phyloP scores from a whole-genome alignment of 2,329 filamentous ascomycete species.

The Sordariomycetes sp. region DNA sequence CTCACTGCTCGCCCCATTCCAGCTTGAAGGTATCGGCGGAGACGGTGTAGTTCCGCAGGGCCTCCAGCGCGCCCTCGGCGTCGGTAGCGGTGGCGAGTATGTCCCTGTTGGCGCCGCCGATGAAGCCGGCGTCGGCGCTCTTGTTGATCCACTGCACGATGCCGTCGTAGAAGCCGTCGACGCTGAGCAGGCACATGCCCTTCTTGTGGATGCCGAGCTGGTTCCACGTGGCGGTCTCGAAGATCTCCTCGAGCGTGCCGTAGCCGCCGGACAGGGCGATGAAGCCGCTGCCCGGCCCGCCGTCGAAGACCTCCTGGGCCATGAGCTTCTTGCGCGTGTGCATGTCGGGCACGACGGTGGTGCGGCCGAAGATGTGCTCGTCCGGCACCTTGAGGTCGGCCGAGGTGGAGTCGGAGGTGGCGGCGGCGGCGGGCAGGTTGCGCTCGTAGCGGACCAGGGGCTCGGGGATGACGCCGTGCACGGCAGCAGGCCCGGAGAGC shows the following conservation, averaged over 20 bases:
- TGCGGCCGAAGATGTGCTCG: conserved; percentile 61
- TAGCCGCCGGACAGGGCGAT: conserved; percentile 83
- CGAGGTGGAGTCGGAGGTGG: conserved; percentile 22
- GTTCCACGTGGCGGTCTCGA: conserved; percentile 89
- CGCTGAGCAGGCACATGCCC: conserved; percentile 73
- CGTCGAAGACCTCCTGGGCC: conserved; percentile 75
- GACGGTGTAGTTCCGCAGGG: conserved; percentile 63
- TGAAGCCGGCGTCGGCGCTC: conserved; percentile 67
- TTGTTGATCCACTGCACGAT: conserved; percentile 72
- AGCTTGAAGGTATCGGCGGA: conserved; percentile 68
- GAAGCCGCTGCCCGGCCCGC: conserved; percentile 78
- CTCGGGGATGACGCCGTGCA: conserved; percentile 89
- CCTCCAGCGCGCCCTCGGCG: conserved; percentile 60
- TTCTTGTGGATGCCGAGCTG: conserved; percentile 83
- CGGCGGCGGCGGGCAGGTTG: conserved; percentile 22
- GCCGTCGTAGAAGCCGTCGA: conserved; percentile 88
- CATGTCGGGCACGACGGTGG: conserved; percentile 90
- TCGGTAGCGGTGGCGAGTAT: conserved; percentile 72
- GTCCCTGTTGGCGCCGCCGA: conserved; percentile 55
- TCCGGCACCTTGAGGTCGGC: conserved; percentile 46
- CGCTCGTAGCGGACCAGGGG: conserved; percentile 74
- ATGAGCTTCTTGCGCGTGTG: conserved; percentile 92
- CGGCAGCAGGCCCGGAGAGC: conserved; percentile 66
- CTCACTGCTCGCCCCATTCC: conserved; percentile 63
- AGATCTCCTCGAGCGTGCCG: conserved; percentile 91